Conservation (phyloP, 2,329 filamentous ascomycete species). For the Malbranchea cinnamomea region DNA sequence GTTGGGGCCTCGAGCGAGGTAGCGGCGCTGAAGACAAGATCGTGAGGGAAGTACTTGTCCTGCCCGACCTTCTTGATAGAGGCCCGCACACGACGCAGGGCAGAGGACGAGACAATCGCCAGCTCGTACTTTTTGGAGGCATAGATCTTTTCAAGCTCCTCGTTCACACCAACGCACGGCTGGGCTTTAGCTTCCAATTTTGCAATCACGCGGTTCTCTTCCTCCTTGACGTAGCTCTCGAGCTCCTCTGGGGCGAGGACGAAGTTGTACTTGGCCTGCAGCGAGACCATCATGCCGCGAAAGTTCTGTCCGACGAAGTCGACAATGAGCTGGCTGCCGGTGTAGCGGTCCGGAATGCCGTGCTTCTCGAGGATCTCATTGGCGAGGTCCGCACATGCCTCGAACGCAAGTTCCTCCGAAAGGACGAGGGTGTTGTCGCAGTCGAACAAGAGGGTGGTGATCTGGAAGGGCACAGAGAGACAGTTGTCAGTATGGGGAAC, state of each 20-base stretch:
- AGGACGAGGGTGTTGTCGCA: constrained; percentile 82
- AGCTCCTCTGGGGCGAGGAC: constrained; percentile 52
- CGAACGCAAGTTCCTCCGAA: constrained; percentile 80
- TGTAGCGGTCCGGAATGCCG: constrained; percentile 54
- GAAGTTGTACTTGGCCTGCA: constrained; percentile 65
- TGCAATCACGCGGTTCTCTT: constrained; percentile 71
- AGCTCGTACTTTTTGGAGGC: constrained; percentile 52
- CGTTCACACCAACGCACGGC: constrained; percentile 54
- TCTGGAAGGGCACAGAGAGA: constrained; percentile 26
- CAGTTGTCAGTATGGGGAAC: too few species aligned
- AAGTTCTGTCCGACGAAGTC: constrained; percentile 94
- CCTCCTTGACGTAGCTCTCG: constrained; percentile 56
- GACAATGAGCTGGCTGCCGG: constrained; percentile 59
- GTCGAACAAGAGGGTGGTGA: constrained; percentile 60
- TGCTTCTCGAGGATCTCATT: constrained; percentile 66
- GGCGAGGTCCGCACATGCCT: constrained; percentile 76
- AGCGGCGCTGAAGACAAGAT: constrained; percentile 68
- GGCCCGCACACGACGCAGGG: constrained; percentile 61
- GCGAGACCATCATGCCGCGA: constrained; percentile 70
- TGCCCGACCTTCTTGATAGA: constrained; percentile 67
- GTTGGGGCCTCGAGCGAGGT: constrained; percentile 65
- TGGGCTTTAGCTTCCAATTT: constrained; percentile 55
- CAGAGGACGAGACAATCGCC: constrained; percentile 68
- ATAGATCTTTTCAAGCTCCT: constrained; percentile 50
- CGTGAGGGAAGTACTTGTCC: constrained; percentile 61